Evolutionary conservation across 2,329 filamentous ascomycete species (phyloP).

Genomic region (Talaromyces sp.): DNA sequence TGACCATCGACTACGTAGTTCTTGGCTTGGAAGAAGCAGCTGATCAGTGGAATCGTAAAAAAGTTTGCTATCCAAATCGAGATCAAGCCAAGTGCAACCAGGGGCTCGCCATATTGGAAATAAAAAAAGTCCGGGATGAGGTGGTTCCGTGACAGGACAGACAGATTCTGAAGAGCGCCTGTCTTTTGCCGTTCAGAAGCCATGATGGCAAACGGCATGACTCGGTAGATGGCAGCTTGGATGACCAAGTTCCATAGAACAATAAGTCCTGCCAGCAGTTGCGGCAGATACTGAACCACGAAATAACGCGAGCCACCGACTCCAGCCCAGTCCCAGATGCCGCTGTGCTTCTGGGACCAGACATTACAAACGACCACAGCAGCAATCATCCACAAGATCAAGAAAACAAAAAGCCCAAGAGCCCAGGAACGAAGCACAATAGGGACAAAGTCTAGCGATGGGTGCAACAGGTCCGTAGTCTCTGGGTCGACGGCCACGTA

Average conservation of each 20-base stretch:
- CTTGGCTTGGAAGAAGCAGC: conserved; percentile 65
- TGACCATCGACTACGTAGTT: conserved; percentile 55
- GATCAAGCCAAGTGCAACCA: conserved; percentile 61
- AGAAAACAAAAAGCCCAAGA: conserved; percentile 54
- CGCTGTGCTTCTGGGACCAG: conserved; percentile 58
- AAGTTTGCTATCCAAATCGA: conserved; percentile 68
- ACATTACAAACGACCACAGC: conserved; percentile 68
- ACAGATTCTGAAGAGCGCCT: conserved; percentile 60
- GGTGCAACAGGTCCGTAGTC: conserved; percentile 40
- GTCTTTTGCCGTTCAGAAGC: conserved; percentile 56
- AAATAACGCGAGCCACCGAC: conserved; percentile 75
- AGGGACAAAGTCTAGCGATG: conserved; percentile 64
- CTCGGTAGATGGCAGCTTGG: conserved; percentile 66
- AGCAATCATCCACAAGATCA: conserved; percentile 65
- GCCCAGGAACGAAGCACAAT: conserved; percentile 62
- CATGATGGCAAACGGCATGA: conserved; percentile 74
- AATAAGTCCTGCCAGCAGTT: conserved; percentile 65
- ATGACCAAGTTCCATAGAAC: conserved; percentile 74
- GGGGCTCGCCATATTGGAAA: conserved; percentile 63
- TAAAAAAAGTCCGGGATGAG: conserved; percentile 63
- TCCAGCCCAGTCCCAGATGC: conserved; percentile 62
- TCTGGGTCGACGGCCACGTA: conserved; percentile 44
- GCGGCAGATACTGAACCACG: conserved; percentile 78
- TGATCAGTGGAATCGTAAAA: conserved; percentile 76
- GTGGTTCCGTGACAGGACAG: conserved; percentile 56